Conservation (phyloP, 768 basidiomycete genomes). For the Cystofilobasidium ferigula region DNA sequence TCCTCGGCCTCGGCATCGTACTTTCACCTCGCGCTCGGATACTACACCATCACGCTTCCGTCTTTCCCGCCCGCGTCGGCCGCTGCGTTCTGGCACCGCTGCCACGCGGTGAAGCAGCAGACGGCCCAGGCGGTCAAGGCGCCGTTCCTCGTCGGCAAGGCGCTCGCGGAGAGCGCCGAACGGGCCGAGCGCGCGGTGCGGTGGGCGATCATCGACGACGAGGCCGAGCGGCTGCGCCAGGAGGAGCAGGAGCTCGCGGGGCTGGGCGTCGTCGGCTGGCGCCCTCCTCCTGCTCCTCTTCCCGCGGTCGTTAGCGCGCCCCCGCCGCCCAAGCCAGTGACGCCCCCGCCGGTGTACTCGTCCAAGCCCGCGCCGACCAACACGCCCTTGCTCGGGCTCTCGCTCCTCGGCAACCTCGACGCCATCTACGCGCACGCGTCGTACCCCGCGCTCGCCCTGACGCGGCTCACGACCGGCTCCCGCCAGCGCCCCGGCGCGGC, state of each 20-base stretch:
- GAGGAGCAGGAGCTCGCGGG: conserved; percentile 11
- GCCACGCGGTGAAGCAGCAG: conserved; percentile 55
- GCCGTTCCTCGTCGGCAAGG: conserved; percentile 46
- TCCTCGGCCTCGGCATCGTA: conserved; percentile 44
- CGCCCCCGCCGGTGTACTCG: neutral
- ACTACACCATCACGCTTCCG: conserved; percentile 71
- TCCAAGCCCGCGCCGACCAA: neutral
- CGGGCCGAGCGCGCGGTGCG: conserved; percentile 47
- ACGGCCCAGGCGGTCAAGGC: conserved; percentile 53
- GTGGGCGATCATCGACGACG: conserved; percentile 68
- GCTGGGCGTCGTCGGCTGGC: conserved; percentile 4
- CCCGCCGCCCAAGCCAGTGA: neutral
- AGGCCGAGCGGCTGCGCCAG: neutral
- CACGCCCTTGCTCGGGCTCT: conserved; percentile 23
- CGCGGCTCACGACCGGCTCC: conserved; percentile 69
- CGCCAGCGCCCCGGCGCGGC: conserved; percentile 64
- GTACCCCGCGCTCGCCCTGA: conserved; percentile 38
- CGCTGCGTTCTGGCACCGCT: conserved; percentile 57
- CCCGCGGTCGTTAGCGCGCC: neutral
- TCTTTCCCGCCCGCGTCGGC: conserved; percentile 45
- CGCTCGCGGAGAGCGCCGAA: conserved; percentile 53
- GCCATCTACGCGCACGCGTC: conserved; percentile 9
- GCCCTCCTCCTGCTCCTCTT: neutral
- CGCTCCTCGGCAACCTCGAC: conserved; percentile 26
- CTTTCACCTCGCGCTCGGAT: conserved; percentile 67